Evolutionary conservation across 1,284 basidiomycete genomes (phyloP).

Genomic region (Puccinia coronata): DNA sequence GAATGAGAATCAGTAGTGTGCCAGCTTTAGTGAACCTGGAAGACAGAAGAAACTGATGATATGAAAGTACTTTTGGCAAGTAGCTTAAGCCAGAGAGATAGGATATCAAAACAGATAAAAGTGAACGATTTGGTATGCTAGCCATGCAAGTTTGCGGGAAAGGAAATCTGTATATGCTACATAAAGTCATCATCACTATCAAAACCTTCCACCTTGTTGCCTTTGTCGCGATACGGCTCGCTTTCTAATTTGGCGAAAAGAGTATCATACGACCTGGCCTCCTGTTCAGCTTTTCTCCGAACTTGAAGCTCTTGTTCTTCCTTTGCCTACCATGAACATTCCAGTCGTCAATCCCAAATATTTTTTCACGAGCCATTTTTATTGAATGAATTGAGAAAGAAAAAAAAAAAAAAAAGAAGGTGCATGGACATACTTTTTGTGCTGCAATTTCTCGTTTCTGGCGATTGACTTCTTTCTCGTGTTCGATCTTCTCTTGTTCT

Average conservation of each 20-base stretch:
- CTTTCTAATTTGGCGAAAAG: conserved; percentile 36
- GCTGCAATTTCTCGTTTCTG: conserved; percentile 33
- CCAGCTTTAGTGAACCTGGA: background rate
- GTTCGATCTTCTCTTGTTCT: conserved; percentile 35
- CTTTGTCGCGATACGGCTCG: conserved; percentile 35
- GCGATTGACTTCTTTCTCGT: conserved; percentile 38
- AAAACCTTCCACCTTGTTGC: conserved; percentile 49
- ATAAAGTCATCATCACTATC: conserved; percentile 50
- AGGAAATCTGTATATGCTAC: conserved; percentile 13
- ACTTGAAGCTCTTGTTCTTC: conserved; percentile 29
- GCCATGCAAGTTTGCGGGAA: background rate
- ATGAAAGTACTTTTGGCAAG: no score
- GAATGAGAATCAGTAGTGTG: background rate
- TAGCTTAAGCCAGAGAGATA: background rate
- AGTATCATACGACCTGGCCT: conserved; percentile 34
- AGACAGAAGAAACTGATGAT: background rate
- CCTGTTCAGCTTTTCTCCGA: conserved; percentile 42
- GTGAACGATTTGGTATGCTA: background rate
- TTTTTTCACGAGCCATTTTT: background rate
- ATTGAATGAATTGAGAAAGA: no score
- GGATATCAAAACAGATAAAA: background rate
- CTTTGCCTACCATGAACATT: conserved; percentile 23
- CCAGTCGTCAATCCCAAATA: background rate
- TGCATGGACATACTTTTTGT: background rate
- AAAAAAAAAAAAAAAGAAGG: background rate